A percentile compares a stretch with the other conserved stretches of the same genome.
These are phyloP conservation scores for Eucalyptus pauciflora DNA, from an alignment of 345 rosid species.

Conservation along the genomic window DNA sequence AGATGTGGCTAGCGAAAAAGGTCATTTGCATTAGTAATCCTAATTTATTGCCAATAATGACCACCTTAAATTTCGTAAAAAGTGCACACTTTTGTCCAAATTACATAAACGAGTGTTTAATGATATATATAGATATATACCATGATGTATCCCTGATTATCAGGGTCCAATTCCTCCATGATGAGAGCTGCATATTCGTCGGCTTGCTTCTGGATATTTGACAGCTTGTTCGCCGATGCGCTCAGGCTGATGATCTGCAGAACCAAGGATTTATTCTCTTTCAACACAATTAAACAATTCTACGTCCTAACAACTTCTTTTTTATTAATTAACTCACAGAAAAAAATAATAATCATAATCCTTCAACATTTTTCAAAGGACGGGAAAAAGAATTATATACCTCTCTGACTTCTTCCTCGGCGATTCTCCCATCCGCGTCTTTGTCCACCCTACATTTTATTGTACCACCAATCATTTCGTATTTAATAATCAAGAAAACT, in stretches of 20 bases:
- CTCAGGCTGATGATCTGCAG: slow-evolving; percentile 62
- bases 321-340: no score
- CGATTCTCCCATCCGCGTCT: slow-evolving; percentile 75
- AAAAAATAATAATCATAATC: background rate
- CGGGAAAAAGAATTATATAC: background rate
- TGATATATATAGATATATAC: slow-evolving; percentile 1
- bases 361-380: background rate
- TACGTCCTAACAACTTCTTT: background rate
- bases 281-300: background rate
- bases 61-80: background rate
- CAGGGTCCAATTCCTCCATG: slow-evolving; percentile 89
- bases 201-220: slow-evolving; percentile 76
- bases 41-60: background rate
- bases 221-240: slow-evolving; percentile 87
- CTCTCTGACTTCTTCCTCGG: slow-evolving; percentile 67
- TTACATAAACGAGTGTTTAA: background rate
- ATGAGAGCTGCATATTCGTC: slow-evolving; percentile 72
- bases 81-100: background rate
- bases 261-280: background rate
- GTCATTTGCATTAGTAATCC: background rate
- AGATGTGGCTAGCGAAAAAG: background rate
- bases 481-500: background rate
- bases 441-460: slow-evolving; percentile 22
- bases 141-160: slow-evolving; percentile 76
- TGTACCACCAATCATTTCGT: background rate